Conservation (phyloP, 2,329 filamentous ascomycete genomes). For the Alternaria atra region DNA sequence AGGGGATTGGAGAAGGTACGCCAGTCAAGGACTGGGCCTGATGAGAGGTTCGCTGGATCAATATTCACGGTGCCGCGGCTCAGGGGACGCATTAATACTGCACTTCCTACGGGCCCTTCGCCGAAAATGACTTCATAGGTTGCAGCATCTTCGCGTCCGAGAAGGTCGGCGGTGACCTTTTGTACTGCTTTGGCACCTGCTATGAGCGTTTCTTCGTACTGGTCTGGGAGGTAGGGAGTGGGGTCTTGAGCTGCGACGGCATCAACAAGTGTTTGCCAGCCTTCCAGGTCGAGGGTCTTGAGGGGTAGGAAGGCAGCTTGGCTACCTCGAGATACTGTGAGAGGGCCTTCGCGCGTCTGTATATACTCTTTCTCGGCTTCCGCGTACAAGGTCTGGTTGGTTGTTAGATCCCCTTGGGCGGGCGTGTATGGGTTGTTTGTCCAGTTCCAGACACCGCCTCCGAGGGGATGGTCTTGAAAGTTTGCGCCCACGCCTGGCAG, state of each 20-base stretch:
- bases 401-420: background rate
- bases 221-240: slow-evolving; percentile 18
- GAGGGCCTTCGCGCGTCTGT: background rate
- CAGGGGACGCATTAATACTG: slow-evolving; percentile 10
- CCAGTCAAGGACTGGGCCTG: slow-evolving; percentile 23
- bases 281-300: slow-evolving; percentile 54
- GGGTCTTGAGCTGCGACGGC: slow-evolving; percentile 18
- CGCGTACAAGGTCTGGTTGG: background rate
- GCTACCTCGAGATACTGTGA: background rate
- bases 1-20: slow-evolving; percentile 42
- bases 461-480: slow-evolving; percentile 42
- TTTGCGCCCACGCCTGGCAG: slow-evolving; percentile 42
- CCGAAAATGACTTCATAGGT: slow-evolving; percentile 35
- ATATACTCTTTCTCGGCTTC: background rate
- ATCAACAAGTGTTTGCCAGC: slow-evolving; percentile 13
- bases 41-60: slow-evolving; percentile 37
- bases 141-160: slow-evolving; percentile 27
- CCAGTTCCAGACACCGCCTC: slow-evolving; percentile 13
- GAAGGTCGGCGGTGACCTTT: slow-evolving; percentile 25
- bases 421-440: slow-evolving; percentile 7
- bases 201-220: slow-evolving; percentile 10
- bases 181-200: slow-evolving; percentile 29
- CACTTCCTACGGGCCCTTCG: slow-evolving; percentile 11
- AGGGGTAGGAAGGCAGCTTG: slow-evolving; percentile 63
- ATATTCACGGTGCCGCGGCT: slow-evolving; percentile 43